Evolutionary conservation across 73 alveolate genomes (phyloP).

Genomic region (Tetrahymena borealis): DNA sequence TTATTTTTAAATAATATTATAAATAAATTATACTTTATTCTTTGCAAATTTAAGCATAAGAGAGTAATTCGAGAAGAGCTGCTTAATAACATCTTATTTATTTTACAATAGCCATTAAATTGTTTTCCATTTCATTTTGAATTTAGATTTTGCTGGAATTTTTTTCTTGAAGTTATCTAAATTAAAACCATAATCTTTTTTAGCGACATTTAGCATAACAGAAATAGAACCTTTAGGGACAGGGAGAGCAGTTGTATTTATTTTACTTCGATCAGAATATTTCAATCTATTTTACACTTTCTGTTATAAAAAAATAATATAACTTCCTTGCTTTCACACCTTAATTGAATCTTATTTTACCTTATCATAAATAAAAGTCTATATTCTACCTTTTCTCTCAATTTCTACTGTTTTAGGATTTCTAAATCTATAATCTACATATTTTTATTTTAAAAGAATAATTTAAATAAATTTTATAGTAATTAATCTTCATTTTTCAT

Average conservation of each 20-base stretch:
- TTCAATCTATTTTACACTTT: conserved; percentile 12
- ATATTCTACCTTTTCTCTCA: neutral
- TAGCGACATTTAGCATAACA: conserved; percentile 10
- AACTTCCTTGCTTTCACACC: neutral
- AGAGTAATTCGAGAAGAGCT: conserved; percentile 23
- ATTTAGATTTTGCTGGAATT: conserved; percentile 14
- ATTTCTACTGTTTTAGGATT: neutral
- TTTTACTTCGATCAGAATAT: conserved; percentile 12
- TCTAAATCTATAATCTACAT: neutral
- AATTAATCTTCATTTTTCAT: too few species aligned
- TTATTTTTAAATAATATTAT: neutral
- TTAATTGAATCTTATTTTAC: neutral
- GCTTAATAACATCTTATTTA: conserved; percentile 16
- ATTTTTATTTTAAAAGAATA: too few species aligned
- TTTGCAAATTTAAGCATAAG: conserved; percentile 38
- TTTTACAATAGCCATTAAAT: conserved; percentile 21
- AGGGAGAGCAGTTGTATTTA: conserved; percentile 24
- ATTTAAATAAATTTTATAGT: too few species aligned
- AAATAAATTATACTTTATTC: neutral
- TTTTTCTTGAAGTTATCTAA: conserved; percentile 6
- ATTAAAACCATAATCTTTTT: conserved; percentile 13
- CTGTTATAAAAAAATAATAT: conserved; percentile 1
- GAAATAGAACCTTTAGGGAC: conserved; percentile 36
- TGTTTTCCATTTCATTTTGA: conserved; percentile 42
- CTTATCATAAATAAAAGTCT: neutral